phyloP scores from a whole-genome alignment of 2,329 filamentous ascomycete genomes.

The Lasiodiplodia hormozganensis region DNA sequence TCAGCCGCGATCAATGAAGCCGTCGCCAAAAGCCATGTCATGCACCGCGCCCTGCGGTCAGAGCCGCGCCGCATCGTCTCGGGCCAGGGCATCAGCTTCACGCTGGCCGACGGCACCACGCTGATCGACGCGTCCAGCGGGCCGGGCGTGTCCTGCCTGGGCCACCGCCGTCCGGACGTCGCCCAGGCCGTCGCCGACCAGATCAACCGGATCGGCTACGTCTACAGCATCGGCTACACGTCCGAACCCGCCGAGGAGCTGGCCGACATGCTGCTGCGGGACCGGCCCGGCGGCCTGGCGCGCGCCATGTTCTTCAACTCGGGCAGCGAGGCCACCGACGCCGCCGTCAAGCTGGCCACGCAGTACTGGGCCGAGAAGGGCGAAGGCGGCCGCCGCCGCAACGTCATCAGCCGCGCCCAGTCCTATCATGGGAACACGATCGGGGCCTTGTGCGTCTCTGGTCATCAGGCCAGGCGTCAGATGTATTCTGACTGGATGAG shows the following conservation, averaged over 20 bases:
- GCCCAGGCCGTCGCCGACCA: conserved; percentile 24
- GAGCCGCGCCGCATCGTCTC: conserved; percentile 18
- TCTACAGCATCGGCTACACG: conserved; percentile 28
- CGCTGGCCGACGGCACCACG: conserved; percentile 27
- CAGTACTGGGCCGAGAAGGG: conserved; percentile 56
- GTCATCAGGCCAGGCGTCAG: conserved; percentile 42
- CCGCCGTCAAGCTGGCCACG: conserved; percentile 56
- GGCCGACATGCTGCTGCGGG: conserved; percentile 19
- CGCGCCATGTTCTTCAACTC: conserved; percentile 28
- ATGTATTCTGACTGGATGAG: conserved; percentile 44
- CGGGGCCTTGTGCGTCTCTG: conserved; percentile 53
- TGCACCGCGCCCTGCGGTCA: conserved; percentile 18
- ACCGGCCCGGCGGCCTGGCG: conserved; percentile 23
- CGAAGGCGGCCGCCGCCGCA: conserved; percentile 38
- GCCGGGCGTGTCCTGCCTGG: conserved; percentile 32
- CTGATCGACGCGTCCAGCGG: conserved; percentile 33
- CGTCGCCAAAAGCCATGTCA: conserved; percentile 18
- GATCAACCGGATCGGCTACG: conserved; percentile 27
- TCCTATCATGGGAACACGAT: conserved; percentile 61
- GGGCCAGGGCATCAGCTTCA: conserved; percentile 25
- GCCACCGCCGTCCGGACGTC: conserved; percentile 30
- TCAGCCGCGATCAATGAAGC: conserved; percentile 5
- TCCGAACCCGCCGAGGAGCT: conserved; percentile 26
- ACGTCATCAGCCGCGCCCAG: conserved; percentile 55
- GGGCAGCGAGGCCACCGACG: conserved; percentile 53